Evolutionary conservation across 2,329 filamentous ascomycete species (phyloP), one percentile per base, ranked within the genome.

Genomic region (Trematosphaeria pertusa): DNA sequence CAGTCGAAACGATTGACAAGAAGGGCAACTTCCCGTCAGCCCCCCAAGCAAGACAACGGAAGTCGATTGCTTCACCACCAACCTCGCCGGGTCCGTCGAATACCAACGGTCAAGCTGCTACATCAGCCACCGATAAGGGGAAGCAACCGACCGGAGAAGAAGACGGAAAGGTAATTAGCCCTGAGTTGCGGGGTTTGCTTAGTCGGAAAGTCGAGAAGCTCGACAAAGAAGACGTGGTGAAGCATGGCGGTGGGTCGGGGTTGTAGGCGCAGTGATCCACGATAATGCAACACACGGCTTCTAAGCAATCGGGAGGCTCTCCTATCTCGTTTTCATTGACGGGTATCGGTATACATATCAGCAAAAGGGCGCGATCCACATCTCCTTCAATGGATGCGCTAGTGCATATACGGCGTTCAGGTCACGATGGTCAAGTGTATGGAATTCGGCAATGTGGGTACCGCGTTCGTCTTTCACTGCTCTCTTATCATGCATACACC

Each of bases 1-100:
- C 90, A 1, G 88, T 99, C 9, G 91, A 97, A 64, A 88, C 90
- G 0, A 87, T 96, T 26, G 95, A 99, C 72, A 93, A 94, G 75
- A 95, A 94, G 71, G 81, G 87, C 40, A 91, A 89, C 64, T 95
- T 96, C 59, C 91, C 91, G 0, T 75, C 78, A 4, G 69, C 76
- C 3, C 76, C 78, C 3, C 66, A 68, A 26, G 70, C 77, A 3
- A 69, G 78, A 32, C 79, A 81, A 54, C 74, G 81, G 28, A 76
- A 78, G 43, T 72, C 77, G 4, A 61, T 59, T 21, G 49, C 62
- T 11, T 59, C 63, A 28, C 53, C 64, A 18, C 73, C 73, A 2
- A 60, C 65, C 1, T 57, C 47, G 7, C 46, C 61, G 18, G 50
- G 52, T 7, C 42, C 56, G 10, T 55, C 62, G 18, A 45, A 44